Evolutionary conservation across 768 basidiomycete genomes (phyloP).

Genomic region (Mycena vulgaris): DNA sequence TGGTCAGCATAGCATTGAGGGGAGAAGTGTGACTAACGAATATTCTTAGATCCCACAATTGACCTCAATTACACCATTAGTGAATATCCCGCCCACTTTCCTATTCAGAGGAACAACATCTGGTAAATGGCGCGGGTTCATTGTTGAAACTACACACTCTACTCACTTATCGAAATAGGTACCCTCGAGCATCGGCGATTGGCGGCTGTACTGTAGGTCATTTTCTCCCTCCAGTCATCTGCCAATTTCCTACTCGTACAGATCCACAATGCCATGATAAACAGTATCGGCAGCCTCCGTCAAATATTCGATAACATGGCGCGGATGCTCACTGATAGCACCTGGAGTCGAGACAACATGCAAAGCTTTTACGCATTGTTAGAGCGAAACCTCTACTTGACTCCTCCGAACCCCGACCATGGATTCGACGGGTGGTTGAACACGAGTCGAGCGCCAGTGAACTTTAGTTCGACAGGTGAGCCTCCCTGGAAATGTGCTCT

Average conservation of each 20-base stretch:
- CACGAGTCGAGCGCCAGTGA: slow-evolving; percentile 28
- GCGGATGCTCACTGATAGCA: slow-evolving; percentile 42
- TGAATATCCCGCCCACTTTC: too few relatives aligned
- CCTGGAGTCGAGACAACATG: slow-evolving; percentile 41
- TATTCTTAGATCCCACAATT: too few relatives aligned
- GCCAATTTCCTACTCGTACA: slow-evolving; percentile 16
- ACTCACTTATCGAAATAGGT: too few relatives aligned
- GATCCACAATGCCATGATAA: slow-evolving; percentile 45
- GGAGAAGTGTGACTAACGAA: too few relatives aligned
- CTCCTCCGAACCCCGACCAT: slow-evolving; percentile 38
- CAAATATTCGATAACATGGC: slow-evolving; percentile 47
- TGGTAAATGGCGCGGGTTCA: too few relatives aligned
- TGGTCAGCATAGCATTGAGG: too few relatives aligned
- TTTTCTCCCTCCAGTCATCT: neutral
- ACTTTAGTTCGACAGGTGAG: slow-evolving; percentile 19
- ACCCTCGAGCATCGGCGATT: slow-evolving; percentile 39
- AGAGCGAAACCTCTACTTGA: slow-evolving; percentile 43
- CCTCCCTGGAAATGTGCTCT: too few relatives aligned
- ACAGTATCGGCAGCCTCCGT: slow-evolving; percentile 42
- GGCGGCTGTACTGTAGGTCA: slow-evolving; percentile 29
- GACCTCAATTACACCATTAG: too few relatives aligned
- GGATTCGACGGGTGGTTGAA: too few relatives aligned
- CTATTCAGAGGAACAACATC: too few relatives aligned
- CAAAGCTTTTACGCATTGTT: slow-evolving; percentile 45
- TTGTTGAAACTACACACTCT: too few relatives aligned